These are phyloP conservation scores for Angophora floribunda DNA, from an alignment of 345 rosid species.

Conservation along the genomic window DNA sequence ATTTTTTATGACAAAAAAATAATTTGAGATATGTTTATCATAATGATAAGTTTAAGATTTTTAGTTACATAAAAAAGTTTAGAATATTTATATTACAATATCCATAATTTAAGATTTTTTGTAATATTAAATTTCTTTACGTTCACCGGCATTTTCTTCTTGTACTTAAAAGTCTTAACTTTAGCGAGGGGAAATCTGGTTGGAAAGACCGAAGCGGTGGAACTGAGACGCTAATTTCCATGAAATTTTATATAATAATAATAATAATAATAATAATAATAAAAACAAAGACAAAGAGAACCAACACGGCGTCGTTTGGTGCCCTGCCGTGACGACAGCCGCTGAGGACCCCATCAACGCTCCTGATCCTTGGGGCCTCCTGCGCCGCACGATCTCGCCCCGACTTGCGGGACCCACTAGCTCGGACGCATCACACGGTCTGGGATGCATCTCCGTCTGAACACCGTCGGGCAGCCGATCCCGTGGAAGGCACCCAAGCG, in stretches of 20 bases:
- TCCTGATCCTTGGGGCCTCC: not conserved
- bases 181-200: not conserved
- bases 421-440: not conserved
- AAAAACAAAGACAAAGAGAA: not conserved
- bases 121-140: not conserved
- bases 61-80: too few relatives aligned
- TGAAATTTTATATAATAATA: too few relatives aligned
- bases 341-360: too few relatives aligned
- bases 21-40: too few relatives aligned
- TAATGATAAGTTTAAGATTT: too few relatives aligned
- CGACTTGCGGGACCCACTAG: not conserved
- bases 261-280: too few relatives aligned
- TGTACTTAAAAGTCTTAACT: not conserved
- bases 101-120: too few relatives aligned
- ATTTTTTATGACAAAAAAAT: too few relatives aligned
- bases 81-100: too few relatives aligned
- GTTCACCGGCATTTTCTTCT: not conserved
- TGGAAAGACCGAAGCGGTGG: not conserved
- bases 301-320: not conserved
- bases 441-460: not conserved
- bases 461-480: not conserved
- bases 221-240: not conserved
- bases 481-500: not conserved
- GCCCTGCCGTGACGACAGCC: not conserved
- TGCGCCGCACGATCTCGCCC: not conserved